Evolutionary conservation across 768 basidiomycete genomes (phyloP).

Genomic region (Filobasidium wieringae): DNA sequence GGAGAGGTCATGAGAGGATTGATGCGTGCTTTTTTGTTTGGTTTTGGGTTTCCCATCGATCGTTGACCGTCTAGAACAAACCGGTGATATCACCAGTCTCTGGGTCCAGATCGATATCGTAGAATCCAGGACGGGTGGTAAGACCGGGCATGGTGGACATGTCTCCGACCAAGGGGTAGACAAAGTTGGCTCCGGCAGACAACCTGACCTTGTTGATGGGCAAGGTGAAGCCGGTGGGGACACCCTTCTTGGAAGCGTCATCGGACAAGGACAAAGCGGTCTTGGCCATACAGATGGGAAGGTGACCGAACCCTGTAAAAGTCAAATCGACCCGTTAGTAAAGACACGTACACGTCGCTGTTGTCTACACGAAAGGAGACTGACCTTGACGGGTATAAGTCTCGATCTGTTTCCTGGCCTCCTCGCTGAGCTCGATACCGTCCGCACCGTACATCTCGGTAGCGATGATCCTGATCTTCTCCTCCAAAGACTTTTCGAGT

Average conservation of each 20-base stretch:
- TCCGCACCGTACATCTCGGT: constrained; percentile 91
- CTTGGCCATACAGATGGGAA: constrained; percentile 85
- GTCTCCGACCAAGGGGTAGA: constrained; percentile 72
- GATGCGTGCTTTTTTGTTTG: background rate
- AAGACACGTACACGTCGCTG: background rate
- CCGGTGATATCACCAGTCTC: constrained; percentile 73
- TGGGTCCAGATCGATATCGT: constrained; percentile 38
- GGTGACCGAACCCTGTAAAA: constrained; percentile 21
- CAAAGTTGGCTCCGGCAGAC: constrained; percentile 87
- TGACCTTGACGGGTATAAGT: constrained; percentile 88
- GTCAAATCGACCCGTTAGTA: background rate
- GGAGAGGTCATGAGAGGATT: too few relatives aligned
- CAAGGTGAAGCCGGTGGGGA: constrained; percentile 81
- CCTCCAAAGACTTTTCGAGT: constrained; percentile 63
- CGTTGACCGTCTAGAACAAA: constrained; percentile 52
- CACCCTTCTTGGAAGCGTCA: constrained; percentile 79
- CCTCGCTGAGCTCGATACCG: constrained; percentile 72
- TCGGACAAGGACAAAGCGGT: constrained; percentile 97
- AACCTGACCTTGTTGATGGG: constrained; percentile 79
- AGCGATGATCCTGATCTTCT: constrained; percentile 78
- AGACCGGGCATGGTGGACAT: constrained; percentile 99
- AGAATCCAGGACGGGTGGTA: constrained; percentile 68
- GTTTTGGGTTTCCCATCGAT: background rate
- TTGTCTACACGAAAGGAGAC: background rate
- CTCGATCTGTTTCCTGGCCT: constrained; percentile 72